Conservation (phyloP, 352 stramenopile species). For the Globisporangium lucens region DNA sequence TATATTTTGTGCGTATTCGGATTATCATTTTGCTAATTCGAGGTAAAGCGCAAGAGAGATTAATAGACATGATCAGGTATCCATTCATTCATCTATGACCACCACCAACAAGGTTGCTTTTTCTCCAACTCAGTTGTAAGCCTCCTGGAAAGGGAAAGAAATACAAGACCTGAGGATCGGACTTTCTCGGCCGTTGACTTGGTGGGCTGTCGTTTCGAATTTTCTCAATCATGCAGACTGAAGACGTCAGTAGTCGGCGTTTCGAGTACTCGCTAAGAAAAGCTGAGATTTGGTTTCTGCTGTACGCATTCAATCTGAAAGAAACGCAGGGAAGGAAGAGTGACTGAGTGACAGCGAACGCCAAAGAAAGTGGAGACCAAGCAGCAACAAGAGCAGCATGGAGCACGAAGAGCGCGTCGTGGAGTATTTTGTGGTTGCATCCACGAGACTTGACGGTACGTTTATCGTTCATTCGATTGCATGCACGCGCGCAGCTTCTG, state of each 20-base stretch:
- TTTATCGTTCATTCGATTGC: too few species aligned
- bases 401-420: conserved; percentile 23
- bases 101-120: neutral
- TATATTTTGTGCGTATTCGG: conserved; percentile 7
- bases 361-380: neutral
- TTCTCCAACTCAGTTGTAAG: neutral
- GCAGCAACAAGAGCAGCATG: neutral
- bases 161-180: neutral
- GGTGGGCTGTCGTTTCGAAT: conserved; percentile 1
- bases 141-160: too few species aligned
- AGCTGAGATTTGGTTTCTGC: neutral
- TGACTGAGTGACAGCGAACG: neutral
- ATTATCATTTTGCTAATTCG: conserved; percentile 7
- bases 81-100: neutral
- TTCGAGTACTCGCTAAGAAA: neutral
- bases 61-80: conserved; percentile 1
- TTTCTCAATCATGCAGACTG: neutral
- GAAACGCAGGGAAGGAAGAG: neutral
- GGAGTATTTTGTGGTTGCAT: conserved; percentile 44
- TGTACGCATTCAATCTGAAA: neutral
- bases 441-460: conserved; percentile 26
- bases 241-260: neutral
- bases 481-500: neutral
- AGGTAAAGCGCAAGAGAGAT: conserved; percentile 18
- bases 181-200: neutral